phyloP scores from a whole-genome alignment of 2,329 filamentous ascomycete species.

The Knufia fluminis region DNA sequence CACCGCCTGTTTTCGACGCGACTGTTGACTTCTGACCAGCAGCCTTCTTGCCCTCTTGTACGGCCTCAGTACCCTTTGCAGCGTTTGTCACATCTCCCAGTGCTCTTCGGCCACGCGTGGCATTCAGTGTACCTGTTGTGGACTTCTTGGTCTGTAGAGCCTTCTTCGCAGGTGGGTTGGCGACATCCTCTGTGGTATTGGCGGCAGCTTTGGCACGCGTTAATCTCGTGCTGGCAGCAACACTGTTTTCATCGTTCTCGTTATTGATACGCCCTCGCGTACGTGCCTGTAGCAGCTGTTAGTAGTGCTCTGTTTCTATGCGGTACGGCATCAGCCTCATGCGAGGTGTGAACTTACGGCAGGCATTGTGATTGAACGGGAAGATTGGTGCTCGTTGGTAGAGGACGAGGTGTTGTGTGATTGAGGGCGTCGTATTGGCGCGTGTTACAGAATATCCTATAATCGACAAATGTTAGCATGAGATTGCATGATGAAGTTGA shows the following conservation, averaged over 20 bases:
- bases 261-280: conserved; percentile 67
- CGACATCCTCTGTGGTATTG: conserved; percentile 40
- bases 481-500: conserved; percentile 4
- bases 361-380: conserved; percentile 20
- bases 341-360: conserved; percentile 16
- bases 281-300: conserved; percentile 51
- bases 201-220: conserved; percentile 88
- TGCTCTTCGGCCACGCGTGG: conserved; percentile 61
- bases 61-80: conserved; percentile 57
- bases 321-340: conserved; percentile 6
- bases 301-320: conserved; percentile 27
- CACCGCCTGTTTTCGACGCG: conserved; percentile 71
- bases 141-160: conserved; percentile 63
- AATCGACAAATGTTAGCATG: conserved; percentile 5
- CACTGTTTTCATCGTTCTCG: conserved; percentile 87
- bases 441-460: neutral
- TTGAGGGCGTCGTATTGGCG: conserved; percentile 8
- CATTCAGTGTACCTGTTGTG: conserved; percentile 39
- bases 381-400: conserved; percentile 12
- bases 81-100: conserved; percentile 95
- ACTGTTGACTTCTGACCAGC: conserved; percentile 54
- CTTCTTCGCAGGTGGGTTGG: conserved; percentile 55
- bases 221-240: conserved; percentile 61
- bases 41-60: conserved; percentile 64
- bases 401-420: conserved; percentile 3